Evolutionary conservation across 169 alveolate genomes (phyloP).

Genomic region (Cryptosporidium tyzzeri): DNA sequence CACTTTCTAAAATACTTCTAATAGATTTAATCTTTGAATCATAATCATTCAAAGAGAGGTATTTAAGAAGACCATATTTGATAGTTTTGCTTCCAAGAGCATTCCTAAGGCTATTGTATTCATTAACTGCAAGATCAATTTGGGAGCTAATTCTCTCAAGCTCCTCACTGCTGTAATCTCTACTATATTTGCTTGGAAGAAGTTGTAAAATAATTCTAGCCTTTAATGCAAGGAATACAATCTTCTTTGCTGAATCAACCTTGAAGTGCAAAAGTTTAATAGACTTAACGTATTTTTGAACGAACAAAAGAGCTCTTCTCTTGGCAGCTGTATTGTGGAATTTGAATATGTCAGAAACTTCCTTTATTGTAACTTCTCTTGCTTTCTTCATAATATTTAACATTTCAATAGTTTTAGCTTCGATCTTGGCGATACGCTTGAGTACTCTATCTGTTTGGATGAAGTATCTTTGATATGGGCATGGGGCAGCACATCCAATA

Average conservation of each 20-base stretch:
- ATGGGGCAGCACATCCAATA: slow-evolving; percentile 66
- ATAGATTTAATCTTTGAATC: slow-evolving; percentile 17
- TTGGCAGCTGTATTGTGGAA: slow-evolving; percentile 33
- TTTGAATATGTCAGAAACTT: slow-evolving; percentile 43
- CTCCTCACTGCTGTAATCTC: slow-evolving; percentile 23
- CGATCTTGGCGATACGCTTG: slow-evolving; percentile 33
- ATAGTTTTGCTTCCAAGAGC: slow-evolving; percentile 19
- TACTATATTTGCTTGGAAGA: slow-evolving; percentile 33
- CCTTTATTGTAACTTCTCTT: slow-evolving; percentile 49
- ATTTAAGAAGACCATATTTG: slow-evolving; percentile 31
- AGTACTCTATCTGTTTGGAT: slow-evolving; percentile 54
- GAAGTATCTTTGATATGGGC: slow-evolving; percentile 41
- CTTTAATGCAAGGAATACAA: slow-evolving; percentile 27
- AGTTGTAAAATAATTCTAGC: slow-evolving; percentile 33
- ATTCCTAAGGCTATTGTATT: slow-evolving; percentile 1
- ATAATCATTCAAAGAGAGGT: slow-evolving; percentile 18
- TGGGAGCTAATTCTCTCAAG: not conserved
- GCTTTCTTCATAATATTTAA: slow-evolving; percentile 62
- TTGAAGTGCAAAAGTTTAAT: slow-evolving; percentile 21
- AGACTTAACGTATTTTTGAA: slow-evolving; percentile 39
- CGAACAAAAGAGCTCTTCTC: slow-evolving; percentile 65
- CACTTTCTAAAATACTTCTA: slow-evolving; percentile 15
- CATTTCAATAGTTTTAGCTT: slow-evolving; percentile 29
- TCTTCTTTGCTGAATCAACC: slow-evolving; percentile 30
- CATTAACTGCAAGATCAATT: slow-evolving; percentile 34